Conservation (phyloP, 2,329 filamentous ascomycete species). For the Pseudogymnoascus sp. region DNA sequence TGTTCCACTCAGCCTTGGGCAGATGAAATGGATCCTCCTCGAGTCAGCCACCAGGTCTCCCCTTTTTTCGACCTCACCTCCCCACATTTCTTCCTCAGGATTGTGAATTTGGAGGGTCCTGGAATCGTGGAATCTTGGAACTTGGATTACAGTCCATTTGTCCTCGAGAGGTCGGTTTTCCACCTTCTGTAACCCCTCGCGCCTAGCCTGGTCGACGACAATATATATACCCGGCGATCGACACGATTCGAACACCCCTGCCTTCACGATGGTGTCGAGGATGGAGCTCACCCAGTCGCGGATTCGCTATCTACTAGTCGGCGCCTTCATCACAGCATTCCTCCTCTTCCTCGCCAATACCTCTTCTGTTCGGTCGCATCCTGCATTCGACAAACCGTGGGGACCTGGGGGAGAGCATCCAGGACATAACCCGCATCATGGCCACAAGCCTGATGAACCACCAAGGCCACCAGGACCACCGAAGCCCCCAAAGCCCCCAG, state of each 20-base stretch:
- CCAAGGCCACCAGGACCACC: neutral
- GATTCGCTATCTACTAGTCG: neutral
- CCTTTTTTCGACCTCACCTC: neutral
- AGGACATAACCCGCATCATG: neutral
- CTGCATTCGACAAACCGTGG: neutral
- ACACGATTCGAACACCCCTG: neutral
- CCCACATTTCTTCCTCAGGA: neutral
- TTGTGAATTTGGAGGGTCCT: neutral
- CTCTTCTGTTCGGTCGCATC: neutral
- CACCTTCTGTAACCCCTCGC: neutral
- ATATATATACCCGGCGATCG: neutral
- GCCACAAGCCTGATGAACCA: neutral
- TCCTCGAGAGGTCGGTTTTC: neutral
- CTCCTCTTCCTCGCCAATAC: neutral
- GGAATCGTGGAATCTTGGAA: neutral
- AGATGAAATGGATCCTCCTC: neutral
- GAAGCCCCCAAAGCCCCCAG: neutral
- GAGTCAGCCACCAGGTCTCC: neutral
- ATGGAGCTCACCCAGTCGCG: neutral
- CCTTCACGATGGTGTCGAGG: neutral
- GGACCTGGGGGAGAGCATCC: neutral
- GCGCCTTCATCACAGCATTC: constrained; percentile 2
- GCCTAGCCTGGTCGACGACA: neutral
- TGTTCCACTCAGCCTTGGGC: neutral
- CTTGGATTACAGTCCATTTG: neutral